Percentiles rank a stretch among this genome's conserved stretches.
These are phyloP conservation scores for Rhynchosporium secalis DNA, from an alignment of 2,329 filamentous ascomycete species.

Conservation along the genomic window DNA sequence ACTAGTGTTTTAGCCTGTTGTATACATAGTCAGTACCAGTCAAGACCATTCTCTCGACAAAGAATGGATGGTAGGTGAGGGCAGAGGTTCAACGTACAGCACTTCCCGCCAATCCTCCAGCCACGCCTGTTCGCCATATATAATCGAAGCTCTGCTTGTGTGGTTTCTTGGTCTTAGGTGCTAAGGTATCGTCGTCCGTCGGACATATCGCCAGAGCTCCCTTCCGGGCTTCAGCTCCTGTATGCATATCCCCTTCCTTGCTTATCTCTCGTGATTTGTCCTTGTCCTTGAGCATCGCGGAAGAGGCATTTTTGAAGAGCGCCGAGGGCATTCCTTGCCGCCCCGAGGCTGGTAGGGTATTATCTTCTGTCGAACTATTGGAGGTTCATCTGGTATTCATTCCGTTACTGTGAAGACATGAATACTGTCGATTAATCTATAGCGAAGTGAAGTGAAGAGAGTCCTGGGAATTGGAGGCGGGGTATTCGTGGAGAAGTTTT, in stretches of 20 bases:
- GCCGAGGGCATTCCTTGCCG: constrained; percentile 55
- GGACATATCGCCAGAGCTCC: constrained; percentile 48
- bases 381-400: constrained; percentile 23
- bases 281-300: constrained; percentile 47
- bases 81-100: constrained; percentile 59
- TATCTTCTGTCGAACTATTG: constrained; percentile 11
- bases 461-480: background rate
- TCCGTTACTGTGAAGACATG: background rate
- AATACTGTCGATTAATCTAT: background rate
- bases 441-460: background rate
- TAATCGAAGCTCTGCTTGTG: constrained; percentile 81
- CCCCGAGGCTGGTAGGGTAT: constrained; percentile 29
- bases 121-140: constrained; percentile 76
- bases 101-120: constrained; percentile 88
- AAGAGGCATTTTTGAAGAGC: constrained; percentile 56
- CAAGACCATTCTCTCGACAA: background rate
- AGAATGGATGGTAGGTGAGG: background rate
- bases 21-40: constrained; percentile 20
- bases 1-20: constrained; percentile 89
- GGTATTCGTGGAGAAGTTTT: constrained; percentile 10
- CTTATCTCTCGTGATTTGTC: constrained; percentile 44
- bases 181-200: constrained; percentile 53
- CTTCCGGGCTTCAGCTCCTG: constrained; percentile 5
- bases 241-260: constrained; percentile 13
- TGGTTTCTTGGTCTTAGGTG: constrained; percentile 46